These are phyloP conservation scores for Tetrahymena malaccensis DNA, from an alignment of 73 alveolate species.

Conservation along the genomic window DNA sequence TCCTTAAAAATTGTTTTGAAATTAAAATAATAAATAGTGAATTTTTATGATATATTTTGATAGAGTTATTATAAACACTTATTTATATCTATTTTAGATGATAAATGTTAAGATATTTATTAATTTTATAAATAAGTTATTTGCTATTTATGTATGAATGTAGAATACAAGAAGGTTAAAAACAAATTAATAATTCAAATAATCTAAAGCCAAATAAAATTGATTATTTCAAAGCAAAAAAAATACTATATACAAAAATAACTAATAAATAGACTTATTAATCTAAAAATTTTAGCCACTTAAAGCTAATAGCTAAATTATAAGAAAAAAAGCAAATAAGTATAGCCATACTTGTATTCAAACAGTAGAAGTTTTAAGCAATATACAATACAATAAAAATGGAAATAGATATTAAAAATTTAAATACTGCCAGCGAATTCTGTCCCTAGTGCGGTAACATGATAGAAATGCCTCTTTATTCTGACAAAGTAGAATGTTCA, in stretches of 20 bases:
- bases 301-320: not conserved
- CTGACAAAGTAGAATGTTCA: constrained; percentile 21
- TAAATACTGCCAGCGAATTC: constrained; percentile 39
- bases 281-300: not conserved
- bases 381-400: not conserved
- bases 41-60: no score
- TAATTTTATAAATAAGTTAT: not conserved
- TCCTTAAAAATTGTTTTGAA: no score
- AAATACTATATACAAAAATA: not conserved
- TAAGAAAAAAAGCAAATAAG: not conserved
- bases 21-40: no score
- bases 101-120: no score
- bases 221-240: not conserved
- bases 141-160: not conserved
- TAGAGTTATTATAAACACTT: no score
- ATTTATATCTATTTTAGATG: no score
- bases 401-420: constrained; percentile 2
- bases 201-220: not conserved
- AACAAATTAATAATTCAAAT: not conserved
- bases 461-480: constrained; percentile 22
- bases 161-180: not conserved
- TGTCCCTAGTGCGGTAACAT: constrained; percentile 36
- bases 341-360: not conserved
- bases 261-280: not conserved
- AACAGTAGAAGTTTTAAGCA: not conserved